Evolutionary conservation across 148 eudicot genomes (phyloP).

Genomic region (Spergularia marina): DNA sequence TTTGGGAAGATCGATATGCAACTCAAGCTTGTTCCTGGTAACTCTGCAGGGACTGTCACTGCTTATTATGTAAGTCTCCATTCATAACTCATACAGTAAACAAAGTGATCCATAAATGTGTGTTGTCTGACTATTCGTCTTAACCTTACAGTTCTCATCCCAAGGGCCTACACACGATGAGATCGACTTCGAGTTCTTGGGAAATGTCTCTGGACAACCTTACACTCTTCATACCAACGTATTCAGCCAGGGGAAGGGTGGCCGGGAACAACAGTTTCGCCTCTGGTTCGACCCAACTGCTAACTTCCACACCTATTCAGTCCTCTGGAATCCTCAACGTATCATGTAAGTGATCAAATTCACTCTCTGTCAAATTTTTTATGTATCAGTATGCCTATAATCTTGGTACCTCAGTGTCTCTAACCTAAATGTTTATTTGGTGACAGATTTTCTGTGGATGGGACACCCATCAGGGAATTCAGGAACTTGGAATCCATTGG

Average conservation of each 20-base stretch:
- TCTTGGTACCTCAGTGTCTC: too few species aligned
- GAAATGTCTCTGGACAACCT: conserved; percentile 29
- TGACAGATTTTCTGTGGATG: conserved; percentile 30
- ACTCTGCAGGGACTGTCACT: conserved; percentile 36
- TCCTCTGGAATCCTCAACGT: conserved; percentile 33
- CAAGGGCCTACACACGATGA: conserved; percentile 29
- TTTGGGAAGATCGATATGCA: conserved; percentile 33
- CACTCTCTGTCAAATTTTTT: not conserved
- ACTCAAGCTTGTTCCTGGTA: conserved; percentile 28
- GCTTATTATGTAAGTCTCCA: conserved; percentile 25
- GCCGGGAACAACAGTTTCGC: conserved; percentile 33
- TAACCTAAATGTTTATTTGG: not conserved
- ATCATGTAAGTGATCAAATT: conserved; percentile 23
- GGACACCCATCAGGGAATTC: conserved; percentile 34
- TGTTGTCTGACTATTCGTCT: not conserved
- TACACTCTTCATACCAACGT: conserved; percentile 34
- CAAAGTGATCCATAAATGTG: not conserved
- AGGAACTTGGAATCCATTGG: conserved; percentile 31
- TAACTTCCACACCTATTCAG: conserved; percentile 31
- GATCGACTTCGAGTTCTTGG: conserved; percentile 31
- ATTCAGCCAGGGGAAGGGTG: conserved; percentile 28
- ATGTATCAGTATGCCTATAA: not conserved
- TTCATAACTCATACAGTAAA: too few species aligned
- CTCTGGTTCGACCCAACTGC: conserved; percentile 34
- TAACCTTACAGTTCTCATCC: conserved; percentile 25